Base-by-base conservation (phyloP, 1,284 basidiomycete genomes). In the Moniliella sp. region DNA sequence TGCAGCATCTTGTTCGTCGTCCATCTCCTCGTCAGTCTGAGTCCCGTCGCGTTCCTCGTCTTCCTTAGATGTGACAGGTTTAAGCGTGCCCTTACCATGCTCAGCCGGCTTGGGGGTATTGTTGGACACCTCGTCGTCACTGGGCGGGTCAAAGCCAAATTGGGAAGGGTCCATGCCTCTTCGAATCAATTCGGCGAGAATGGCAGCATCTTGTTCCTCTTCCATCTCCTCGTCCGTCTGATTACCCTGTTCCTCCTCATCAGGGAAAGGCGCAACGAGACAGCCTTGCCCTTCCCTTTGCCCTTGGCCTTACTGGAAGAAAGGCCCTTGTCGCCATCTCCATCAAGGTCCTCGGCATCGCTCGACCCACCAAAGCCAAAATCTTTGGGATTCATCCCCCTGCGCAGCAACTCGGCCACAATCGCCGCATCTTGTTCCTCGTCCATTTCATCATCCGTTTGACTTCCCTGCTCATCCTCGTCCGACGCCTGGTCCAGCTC, bases 61-160 rank as follows among this genome's bases (percentile, higher is more conserved):
- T 5, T 23, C 30, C 9, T 19, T 25, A n/a, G 15, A n/a, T n/a
- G n/a, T n/a, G n/a, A n/a, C n/a, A n/a, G n/a, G n/a, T n/a, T n/a
- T n/a, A n/a, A n/a, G n/a, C n/a, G n/a, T n/a, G n/a, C n/a, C n/a
- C n/a, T n/a, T n/a, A n/a, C n/a, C n/a, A n/a, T n/a, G n/a, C n/a
- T n/a, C n/a, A n/a, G n/a, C n/a, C n/a, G n/a, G n/a, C n/a, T n/a
- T n/a, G n/a, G n/a, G n/a, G n/a, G n/a, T n/a, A n/a, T n/a, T n/a
- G n/a, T n/a, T n/a, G n/a, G n/a, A n/a, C n/a, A n/a, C n/a, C 15
- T 27, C 31, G 14, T 27, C 31, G 10, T 32, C 31, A 14, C 23
- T 16, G 21, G 25, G n/a, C n/a, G 8, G 8, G 21, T n/a, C 21
- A 9, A 8, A 8, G 8, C 21, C 21, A n/a, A 8, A 8, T 23